Percentiles rank a stretch among this genome's conserved stretches.
These are phyloP conservation scores for Combretum micranthum DNA, from an alignment of 345 rosid genomes.

Conservation along the genomic window DNA sequence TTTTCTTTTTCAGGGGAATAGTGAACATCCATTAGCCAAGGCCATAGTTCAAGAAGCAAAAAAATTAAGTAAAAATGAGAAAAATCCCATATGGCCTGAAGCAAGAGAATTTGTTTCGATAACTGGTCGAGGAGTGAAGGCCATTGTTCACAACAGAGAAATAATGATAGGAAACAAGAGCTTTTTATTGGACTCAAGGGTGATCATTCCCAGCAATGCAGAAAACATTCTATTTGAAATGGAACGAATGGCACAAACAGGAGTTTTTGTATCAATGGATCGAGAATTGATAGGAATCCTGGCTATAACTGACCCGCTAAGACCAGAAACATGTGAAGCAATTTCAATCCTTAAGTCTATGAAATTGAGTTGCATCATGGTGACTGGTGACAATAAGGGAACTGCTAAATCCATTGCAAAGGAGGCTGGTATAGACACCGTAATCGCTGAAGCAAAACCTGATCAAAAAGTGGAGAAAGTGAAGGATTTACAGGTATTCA, in stretches of 20 bases:
- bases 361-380: conserved; percentile 66
- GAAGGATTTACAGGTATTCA: conserved; percentile 62
- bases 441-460: conserved; percentile 78
- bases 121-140: conserved; percentile 79
- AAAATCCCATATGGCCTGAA: conserved; percentile 70
- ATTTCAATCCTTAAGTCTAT: conserved; percentile 63
- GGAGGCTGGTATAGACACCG: conserved; percentile 69
- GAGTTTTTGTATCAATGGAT: conserved; percentile 60
- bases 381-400: conserved; percentile 90
- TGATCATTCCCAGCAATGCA: conserved; percentile 43
- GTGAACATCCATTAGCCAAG: conserved; percentile 85
- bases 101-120: conserved; percentile 55
- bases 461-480: conserved; percentile 77
- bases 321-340: conserved; percentile 58
- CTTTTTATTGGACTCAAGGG: conserved; percentile 36
- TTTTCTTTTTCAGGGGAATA: conserved; percentile 40
- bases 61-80: conserved; percentile 60
- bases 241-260: conserved; percentile 72
- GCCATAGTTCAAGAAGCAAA: conserved; percentile 68
- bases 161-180: conserved; percentile 71
- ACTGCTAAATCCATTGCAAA: conserved; percentile 71
- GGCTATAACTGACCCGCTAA: conserved; percentile 71
- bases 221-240: conserved; percentile 53
- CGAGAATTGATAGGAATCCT: conserved; percentile 50
- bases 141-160: conserved; percentile 42